phyloP scores from a whole-genome alignment of 805 yeast species.

The Yarrowia alimentaria region DNA sequence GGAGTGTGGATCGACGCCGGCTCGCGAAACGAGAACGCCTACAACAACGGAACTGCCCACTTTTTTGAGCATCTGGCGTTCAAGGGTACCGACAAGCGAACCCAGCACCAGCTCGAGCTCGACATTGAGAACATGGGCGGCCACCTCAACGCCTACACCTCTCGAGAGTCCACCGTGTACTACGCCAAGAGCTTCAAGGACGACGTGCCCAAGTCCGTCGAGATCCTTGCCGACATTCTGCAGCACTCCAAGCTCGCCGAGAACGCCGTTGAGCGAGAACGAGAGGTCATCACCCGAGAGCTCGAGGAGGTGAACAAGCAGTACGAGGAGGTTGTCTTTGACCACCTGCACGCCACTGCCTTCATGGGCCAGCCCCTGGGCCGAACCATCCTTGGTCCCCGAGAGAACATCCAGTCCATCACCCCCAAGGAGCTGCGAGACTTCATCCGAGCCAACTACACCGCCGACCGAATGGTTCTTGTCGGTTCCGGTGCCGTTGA shows the following conservation, averaged over 20 bases:
- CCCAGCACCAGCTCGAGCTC: conserved; percentile 79
- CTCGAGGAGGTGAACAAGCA: conserved; percentile 96
- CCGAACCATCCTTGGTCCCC: conserved; percentile 93
- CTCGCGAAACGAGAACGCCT: conserved; percentile 85
- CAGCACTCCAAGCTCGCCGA: conserved; percentile 81
- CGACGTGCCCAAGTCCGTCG: conserved; percentile 83
- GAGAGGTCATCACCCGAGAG: conserved; percentile 94
- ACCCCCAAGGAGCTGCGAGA: conserved; percentile 69
- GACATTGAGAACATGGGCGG: conserved; percentile 97
- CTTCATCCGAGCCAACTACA: conserved; percentile 82
- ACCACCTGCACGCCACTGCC: conserved; percentile 90
- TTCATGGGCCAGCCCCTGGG: conserved; percentile 91
- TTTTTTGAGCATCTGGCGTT: conserved; percentile 95
- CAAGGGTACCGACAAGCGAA: conserved; percentile 82
- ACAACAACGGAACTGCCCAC: conserved; percentile 94
- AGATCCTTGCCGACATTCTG: conserved; percentile 83
- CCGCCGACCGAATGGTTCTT: conserved; percentile 96
- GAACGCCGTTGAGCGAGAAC: conserved; percentile 87
- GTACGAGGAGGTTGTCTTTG: conserved; percentile 98
- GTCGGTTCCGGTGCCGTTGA: conserved; percentile 92
- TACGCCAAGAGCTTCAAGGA: conserved; percentile 82
- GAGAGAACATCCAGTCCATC: conserved; percentile 79
- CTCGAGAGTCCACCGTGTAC: conserved; percentile 95
- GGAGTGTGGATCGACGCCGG: conserved; percentile 99
- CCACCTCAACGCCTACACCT: conserved; percentile 97